These are phyloP conservation scores for Passiflora organensis DNA, from an alignment of 345 rosid genomes.

Conservation along the genomic window DNA sequence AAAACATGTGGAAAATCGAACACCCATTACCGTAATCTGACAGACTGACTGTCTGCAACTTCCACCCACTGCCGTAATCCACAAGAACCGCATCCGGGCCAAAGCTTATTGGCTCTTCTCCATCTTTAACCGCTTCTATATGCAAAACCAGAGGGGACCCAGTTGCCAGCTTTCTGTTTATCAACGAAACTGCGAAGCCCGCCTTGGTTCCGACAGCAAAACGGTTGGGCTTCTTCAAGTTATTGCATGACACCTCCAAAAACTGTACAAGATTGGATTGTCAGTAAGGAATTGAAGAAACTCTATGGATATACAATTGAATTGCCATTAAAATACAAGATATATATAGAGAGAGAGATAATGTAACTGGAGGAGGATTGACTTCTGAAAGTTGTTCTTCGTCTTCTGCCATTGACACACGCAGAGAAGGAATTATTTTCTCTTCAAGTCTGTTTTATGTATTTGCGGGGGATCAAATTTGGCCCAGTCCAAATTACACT, in stretches of 20 bases:
- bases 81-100: constrained; percentile 69
- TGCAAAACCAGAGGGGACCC: constrained; percentile 33
- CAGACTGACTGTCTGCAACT: constrained; percentile 48
- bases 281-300: too few relatives aligned
- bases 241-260: constrained; percentile 61
- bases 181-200: constrained; percentile 68
- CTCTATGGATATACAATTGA: too few relatives aligned
- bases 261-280: constrained; percentile 29
- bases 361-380: too few relatives aligned
- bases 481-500: too few relatives aligned
- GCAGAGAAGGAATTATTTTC: too few relatives aligned
- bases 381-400: too few relatives aligned
- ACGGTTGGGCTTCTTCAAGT: constrained; percentile 45
- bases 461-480: too few relatives aligned
- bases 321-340: too few relatives aligned
- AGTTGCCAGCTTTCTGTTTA: constrained; percentile 57
- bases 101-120: constrained; percentile 69
- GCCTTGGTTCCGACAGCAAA: constrained; percentile 72
- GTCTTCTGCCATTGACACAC: too few relatives aligned
- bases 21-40: constrained; percentile 34
- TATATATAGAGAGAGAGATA: too few relatives aligned
- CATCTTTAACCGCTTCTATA: constrained; percentile 63
- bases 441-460: too few relatives aligned
- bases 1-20: neutral
- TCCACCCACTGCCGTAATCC: constrained; percentile 64